Percentiles rank a stretch among this genome's conserved stretches.
These are phyloP conservation scores for Globisporangium recalcitrans DNA, from an alignment of 352 stramenopile species.

Conservation along the genomic window DNA sequence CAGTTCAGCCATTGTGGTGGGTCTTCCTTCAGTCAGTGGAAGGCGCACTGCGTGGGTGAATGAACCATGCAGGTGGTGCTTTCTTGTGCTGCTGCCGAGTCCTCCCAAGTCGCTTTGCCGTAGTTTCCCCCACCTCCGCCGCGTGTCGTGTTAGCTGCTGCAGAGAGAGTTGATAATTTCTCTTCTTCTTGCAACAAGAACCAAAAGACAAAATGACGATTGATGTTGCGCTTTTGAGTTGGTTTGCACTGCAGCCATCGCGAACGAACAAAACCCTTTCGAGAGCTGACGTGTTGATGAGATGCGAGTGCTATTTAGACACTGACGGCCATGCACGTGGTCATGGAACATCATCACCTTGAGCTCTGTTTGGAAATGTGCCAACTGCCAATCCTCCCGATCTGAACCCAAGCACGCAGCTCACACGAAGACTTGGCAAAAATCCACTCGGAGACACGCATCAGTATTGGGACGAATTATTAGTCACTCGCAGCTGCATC, in stretches of 20 bases:
- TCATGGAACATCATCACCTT: no score
- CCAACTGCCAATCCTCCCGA: no score
- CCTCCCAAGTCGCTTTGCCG: not conserved
- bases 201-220: not conserved
- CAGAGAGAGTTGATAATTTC: conserved; percentile 9
- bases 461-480: not conserved
- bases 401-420: no score
- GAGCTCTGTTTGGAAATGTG: no score
- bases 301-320: no score
- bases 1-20: not conserved
- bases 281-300: not conserved
- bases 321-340: no score
- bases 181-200: conserved; percentile 7
- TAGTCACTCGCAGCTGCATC: not conserved
- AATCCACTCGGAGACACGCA: not conserved
- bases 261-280: no score
- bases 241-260: not conserved
- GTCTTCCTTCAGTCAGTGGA: not conserved
- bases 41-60: not conserved
- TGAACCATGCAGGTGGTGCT: not conserved
- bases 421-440: no score
- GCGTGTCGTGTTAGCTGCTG: conserved; percentile 8
- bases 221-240: not conserved
- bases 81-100: not conserved
- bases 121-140: not conserved